Base-by-base conservation (phyloP, 352 stramenopile genomes). In the Phytophthora fragariaefolia region DNA sequence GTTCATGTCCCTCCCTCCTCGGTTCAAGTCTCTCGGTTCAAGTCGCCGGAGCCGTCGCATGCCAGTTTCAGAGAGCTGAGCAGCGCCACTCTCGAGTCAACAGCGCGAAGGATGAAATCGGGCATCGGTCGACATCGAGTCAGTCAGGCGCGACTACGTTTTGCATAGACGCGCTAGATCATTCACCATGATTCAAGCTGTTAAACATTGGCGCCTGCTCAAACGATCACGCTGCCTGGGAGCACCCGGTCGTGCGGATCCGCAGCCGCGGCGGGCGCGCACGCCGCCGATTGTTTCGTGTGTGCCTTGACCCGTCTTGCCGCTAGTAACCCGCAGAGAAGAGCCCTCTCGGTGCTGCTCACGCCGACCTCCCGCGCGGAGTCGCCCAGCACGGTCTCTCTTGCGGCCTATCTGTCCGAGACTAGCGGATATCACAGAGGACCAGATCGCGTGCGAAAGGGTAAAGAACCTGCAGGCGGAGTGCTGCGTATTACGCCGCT, bases 361-460 rank as follows among this genome's bases (percentile, higher is more conserved):
- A 61, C 38, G 17, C 10, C 46, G 42, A 32, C 36, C 17, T 24
- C 32, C 7, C 8, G 17, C 15, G 10, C 40, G 27, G 58, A 51
- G 48, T 66, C 58, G 59, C 45, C 48, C 36, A 53, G 42, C 36
- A 59, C 46, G 30, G 22, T 48, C 60, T 40, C 43, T 66, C 48
- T 27, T 13, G 45, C 40, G 40, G 40, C 20, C 20, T 48, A 24
- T 24, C n/a, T 48, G 40, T n/a, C n/a, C n/a, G n/a, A n/a, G n/a
- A n/a, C n/a, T n/a, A n/a, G 46, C 7, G 6, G 27, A 65, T 54
- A 64, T 58, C 53, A 58, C 54, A 69, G 43, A 62, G 49, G 47
- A 63, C 49, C 66, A 66, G 59, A 53, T 66, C 64, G 46, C 50
- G 56, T 68, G 64, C 64, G 64, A 63, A 52, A 40, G 45, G 61